A percentile compares a stretch with the other conserved stretches of the same genome.
phyloP scores from a whole-genome alignment of 2,329 filamentous ascomycete genomes.

The Didymella segeticola region DNA sequence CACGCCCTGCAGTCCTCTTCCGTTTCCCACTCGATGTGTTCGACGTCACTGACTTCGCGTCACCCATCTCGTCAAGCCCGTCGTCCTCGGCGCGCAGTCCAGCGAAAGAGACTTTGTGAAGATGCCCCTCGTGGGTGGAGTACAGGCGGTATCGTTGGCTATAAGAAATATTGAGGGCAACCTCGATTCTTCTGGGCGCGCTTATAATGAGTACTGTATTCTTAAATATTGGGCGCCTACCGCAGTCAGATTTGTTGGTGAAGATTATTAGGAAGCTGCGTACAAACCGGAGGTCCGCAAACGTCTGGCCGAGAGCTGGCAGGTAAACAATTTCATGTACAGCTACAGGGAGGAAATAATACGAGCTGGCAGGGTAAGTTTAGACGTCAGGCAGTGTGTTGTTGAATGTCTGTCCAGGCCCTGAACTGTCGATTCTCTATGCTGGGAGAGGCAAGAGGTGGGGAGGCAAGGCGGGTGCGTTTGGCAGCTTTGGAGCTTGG shows the following conservation, averaged over 20 bases:
- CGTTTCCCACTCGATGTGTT: slow-evolving; percentile 56
- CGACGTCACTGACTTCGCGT: slow-evolving; percentile 29
- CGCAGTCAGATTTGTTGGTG: slow-evolving; percentile 5
- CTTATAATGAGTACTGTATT: not conserved
- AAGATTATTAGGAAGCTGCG: not conserved
- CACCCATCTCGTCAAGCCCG: slow-evolving; percentile 20
- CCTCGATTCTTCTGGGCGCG: not conserved
- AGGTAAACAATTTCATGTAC: slow-evolving; percentile 12
- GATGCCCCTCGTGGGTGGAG: not conserved
- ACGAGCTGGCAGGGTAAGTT: too few species aligned
- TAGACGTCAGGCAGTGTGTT: not conserved
- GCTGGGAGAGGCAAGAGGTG: not conserved
- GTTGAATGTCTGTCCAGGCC: not conserved
- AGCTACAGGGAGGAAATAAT: not conserved
- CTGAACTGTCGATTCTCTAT: not conserved
- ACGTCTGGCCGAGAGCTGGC: not conserved
- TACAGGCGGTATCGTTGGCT: not conserved
- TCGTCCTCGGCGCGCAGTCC: not conserved
- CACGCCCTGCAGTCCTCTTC: slow-evolving; percentile 58
- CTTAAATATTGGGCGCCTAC: not conserved
- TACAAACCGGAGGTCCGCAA: slow-evolving; percentile 16
- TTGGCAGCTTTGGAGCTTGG: slow-evolving; percentile 5
- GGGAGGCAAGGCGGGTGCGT: slow-evolving; percentile 6
- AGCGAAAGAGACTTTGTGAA: slow-evolving; percentile 2
- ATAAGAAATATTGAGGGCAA: too few species aligned